phyloP scores from a whole-genome alignment of 345 rosid species.

The Citrus trifoliata region DNA sequence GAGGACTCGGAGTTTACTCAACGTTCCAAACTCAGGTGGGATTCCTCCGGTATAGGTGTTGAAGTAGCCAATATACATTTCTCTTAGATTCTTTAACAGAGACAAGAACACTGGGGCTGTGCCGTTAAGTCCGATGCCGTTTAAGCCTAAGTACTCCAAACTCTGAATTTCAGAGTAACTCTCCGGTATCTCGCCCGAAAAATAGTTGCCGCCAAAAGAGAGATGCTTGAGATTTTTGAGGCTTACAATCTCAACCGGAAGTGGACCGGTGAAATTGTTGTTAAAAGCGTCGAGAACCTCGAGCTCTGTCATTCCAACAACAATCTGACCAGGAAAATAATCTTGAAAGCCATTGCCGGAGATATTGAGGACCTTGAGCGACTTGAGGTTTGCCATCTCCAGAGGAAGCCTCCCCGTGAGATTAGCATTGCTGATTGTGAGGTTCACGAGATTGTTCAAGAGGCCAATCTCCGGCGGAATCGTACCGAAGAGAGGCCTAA shows the following conservation, averaged over 20 bases:
- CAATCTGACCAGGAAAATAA: slow-evolving; percentile 56
- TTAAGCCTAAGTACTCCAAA: slow-evolving; percentile 63
- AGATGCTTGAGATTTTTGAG: slow-evolving; percentile 59
- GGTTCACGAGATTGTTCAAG: slow-evolving; percentile 51
- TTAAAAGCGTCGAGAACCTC: slow-evolving; percentile 59
- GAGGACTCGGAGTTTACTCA: slow-evolving; percentile 48
- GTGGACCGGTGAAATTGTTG: slow-evolving; percentile 56
- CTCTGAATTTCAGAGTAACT: slow-evolving; percentile 56
- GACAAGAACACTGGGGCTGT: slow-evolving; percentile 48
- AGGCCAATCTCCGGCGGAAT: slow-evolving; percentile 70
- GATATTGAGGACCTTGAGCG: slow-evolving; percentile 57
- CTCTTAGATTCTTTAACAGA: slow-evolving; percentile 51
- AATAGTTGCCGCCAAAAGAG: slow-evolving; percentile 68
- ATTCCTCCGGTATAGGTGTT: slow-evolving; percentile 57
- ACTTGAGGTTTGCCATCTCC: slow-evolving; percentile 52
- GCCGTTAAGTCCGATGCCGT: slow-evolving; percentile 53
- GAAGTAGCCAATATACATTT: slow-evolving; percentile 55
- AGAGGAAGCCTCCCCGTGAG: slow-evolving; percentile 59
- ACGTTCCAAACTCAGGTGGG: slow-evolving; percentile 66
- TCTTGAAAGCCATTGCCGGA: slow-evolving; percentile 53
- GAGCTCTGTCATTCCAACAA: slow-evolving; percentile 49
- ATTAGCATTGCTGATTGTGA: slow-evolving; percentile 44
- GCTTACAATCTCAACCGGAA: slow-evolving; percentile 47
- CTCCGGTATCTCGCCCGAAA: slow-evolving; percentile 67
- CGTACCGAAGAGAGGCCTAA: slow-evolving; percentile 42